phyloP scores from a whole-genome alignment of 768 basidiomycete species.

The Suillus tomentosus region DNA sequence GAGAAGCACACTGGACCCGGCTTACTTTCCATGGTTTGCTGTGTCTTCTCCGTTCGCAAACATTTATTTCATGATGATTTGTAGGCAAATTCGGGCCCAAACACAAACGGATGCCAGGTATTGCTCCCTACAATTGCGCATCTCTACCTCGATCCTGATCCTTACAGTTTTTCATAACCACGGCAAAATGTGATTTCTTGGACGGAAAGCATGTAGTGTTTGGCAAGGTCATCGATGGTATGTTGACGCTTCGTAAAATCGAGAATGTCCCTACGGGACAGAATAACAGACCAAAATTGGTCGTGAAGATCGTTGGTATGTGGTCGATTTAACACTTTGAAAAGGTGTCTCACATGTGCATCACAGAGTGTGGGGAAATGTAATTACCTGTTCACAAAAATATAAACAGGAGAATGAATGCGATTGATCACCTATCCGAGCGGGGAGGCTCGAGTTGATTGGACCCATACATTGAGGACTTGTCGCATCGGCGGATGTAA shows the following conservation, averaged over 20 bases:
- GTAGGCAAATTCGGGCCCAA: constrained; percentile 92
- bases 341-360: constrained; percentile 1
- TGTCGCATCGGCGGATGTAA: not conserved
- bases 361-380: constrained; percentile 61
- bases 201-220: constrained; percentile 96
- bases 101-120: constrained; percentile 92
- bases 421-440: not conserved
- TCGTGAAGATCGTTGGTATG: constrained; percentile 85
- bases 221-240: constrained; percentile 86
- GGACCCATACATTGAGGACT: not conserved
- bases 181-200: constrained; percentile 91
- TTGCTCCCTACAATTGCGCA: not conserved
- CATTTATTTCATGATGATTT: constrained; percentile 11
- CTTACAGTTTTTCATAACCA: constrained; percentile 92
- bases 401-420: not conserved
- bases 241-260: constrained; percentile 94
- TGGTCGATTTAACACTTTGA: not conserved
- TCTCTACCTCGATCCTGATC: not conserved
- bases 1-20: constrained; percentile 88
- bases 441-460: not conserved
- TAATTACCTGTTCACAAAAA: constrained; percentile 26
- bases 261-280: constrained; percentile 93
- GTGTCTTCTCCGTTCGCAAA: not conserved
- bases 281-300: constrained; percentile 87
- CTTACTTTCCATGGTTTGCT: constrained; percentile 84